phyloP scores from a whole-genome alignment of 192 early-diverging fungal genomes.

The Funneliformis mosseae region DNA sequence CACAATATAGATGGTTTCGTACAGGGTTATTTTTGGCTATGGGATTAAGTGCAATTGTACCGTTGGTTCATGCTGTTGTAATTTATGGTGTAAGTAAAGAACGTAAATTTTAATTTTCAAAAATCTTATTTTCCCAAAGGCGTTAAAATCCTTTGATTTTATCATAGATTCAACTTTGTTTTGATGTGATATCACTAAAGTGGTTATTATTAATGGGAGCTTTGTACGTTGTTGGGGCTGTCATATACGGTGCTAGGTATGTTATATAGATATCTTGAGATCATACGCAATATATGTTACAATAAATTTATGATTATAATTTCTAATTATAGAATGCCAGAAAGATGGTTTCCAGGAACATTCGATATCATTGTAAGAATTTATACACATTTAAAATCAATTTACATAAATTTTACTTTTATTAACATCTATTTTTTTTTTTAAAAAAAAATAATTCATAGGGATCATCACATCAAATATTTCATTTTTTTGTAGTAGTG shows the following conservation, averaged over 20 bases:
- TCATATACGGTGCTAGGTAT: slow-evolving; percentile 70
- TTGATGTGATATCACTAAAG: slow-evolving; percentile 62
- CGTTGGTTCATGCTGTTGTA: slow-evolving; percentile 63
- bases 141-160: neutral
- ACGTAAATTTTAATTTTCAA: neutral
- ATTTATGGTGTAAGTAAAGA: slow-evolving; percentile 66
- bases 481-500: slow-evolving; percentile 78
- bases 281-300: neutral
- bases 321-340: slow-evolving; percentile 62
- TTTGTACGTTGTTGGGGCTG: slow-evolving; percentile 79
- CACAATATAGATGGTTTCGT: slow-evolving; percentile 78
- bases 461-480: slow-evolving; percentile 87
- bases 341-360: slow-evolving; percentile 80
- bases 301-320: neutral
- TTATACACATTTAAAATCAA: neutral
- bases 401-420: neutral
- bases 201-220: slow-evolving; percentile 73
- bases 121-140: slow-evolving; percentile 16
- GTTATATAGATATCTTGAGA: neutral
- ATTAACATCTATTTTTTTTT: neutral
- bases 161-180: slow-evolving; percentile 36
- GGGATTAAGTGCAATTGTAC: slow-evolving; percentile 76
- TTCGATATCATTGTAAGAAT: slow-evolving; percentile 80
- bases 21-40: slow-evolving; percentile 79
- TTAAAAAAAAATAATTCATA: slow-evolving; percentile 33